These are phyloP conservation scores for Zymoseptoria ardabiliae DNA, from an alignment of 2,329 filamentous ascomycete genomes.

Conservation along the genomic window DNA sequence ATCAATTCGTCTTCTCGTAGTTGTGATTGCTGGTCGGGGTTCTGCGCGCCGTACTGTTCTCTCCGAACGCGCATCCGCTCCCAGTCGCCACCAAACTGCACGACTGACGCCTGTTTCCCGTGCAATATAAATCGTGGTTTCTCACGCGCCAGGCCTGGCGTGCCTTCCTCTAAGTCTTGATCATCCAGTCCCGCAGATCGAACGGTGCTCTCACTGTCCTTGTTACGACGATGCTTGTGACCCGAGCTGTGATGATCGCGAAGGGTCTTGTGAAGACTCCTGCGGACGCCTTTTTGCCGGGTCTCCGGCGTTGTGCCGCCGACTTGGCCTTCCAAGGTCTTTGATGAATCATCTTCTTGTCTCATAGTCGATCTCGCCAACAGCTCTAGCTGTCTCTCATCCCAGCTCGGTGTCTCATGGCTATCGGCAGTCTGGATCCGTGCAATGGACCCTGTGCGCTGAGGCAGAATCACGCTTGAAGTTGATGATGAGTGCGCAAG, in stretches of 20 bases:
- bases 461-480: constrained; percentile 21
- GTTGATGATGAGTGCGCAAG: constrained; percentile 25
- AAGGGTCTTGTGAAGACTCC: constrained; percentile 82
- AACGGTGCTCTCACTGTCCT: constrained; percentile 59
- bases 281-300: constrained; percentile 55
- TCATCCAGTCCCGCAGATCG: constrained; percentile 24
- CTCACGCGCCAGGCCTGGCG: constrained; percentile 63
- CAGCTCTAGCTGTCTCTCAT: constrained; percentile 19
- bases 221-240: constrained; percentile 68
- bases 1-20: constrained; percentile 2
- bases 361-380: constrained; percentile 17
- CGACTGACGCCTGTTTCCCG: constrained; percentile 94
- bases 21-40: constrained; percentile 1
- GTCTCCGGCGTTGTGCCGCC: constrained; percentile 21
- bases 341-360: not conserved
- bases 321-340: not conserved
- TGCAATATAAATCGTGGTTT: constrained; percentile 91
- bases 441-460: constrained; percentile 17
- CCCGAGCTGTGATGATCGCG: constrained; percentile 53
- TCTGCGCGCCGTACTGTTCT: constrained; percentile 22
- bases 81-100: constrained; percentile 92
- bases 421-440: constrained; percentile 15
- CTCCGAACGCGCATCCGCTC: constrained; percentile 28
- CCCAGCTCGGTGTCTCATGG: constrained; percentile 14
- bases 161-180: constrained; percentile 37